Percentiles rank a stretch among this genome's conserved stretches.
Conservation (phyloP, 768 basidiomycete species). For the Xerocomellus amylosporus region DNA sequence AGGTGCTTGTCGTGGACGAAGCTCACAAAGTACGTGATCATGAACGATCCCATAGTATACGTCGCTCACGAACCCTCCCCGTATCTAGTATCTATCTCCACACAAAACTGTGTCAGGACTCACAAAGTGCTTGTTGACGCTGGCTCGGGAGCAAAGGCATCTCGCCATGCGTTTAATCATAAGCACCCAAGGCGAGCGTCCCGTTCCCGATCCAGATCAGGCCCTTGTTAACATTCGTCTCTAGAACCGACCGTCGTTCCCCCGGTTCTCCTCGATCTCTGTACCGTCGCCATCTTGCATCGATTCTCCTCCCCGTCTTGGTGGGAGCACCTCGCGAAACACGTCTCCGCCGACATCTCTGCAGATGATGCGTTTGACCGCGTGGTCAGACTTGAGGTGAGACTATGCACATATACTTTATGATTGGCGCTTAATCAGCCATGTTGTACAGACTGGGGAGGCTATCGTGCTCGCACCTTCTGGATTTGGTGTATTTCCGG, state of each 20-base stretch:
- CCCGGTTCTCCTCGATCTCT: constrained; percentile 62
- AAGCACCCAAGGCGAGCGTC: constrained; percentile 61
- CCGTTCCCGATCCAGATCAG: neutral
- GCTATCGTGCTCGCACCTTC: constrained; percentile 68
- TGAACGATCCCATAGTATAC: neutral
- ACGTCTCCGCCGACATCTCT: constrained; percentile 63
- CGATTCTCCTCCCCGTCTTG: constrained; percentile 74
- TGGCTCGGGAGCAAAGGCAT: constrained; percentile 70
- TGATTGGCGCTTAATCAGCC: neutral
- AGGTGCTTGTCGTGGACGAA: constrained; percentile 70
- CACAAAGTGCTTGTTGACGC: constrained; percentile 52
- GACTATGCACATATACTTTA: neutral
- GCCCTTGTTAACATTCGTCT: neutral
- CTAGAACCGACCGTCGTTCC: constrained; percentile 74
- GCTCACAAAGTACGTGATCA: constrained; percentile 59
- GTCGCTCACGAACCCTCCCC: neutral
- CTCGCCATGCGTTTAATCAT: constrained; percentile 70
- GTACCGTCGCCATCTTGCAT: constrained; percentile 63
- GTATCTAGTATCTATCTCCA: constrained; percentile 55
- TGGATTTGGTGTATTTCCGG: constrained; percentile 46
- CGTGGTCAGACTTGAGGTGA: constrained; percentile 62
- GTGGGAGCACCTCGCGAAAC: constrained; percentile 68
- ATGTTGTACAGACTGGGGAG: constrained; percentile 56
- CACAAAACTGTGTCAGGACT: constrained; percentile 48
- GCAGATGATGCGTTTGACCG: constrained; percentile 60